Base-by-base conservation (phyloP, 2,329 filamentous ascomycete genomes). In the Aplosporella prunicola region DNA sequence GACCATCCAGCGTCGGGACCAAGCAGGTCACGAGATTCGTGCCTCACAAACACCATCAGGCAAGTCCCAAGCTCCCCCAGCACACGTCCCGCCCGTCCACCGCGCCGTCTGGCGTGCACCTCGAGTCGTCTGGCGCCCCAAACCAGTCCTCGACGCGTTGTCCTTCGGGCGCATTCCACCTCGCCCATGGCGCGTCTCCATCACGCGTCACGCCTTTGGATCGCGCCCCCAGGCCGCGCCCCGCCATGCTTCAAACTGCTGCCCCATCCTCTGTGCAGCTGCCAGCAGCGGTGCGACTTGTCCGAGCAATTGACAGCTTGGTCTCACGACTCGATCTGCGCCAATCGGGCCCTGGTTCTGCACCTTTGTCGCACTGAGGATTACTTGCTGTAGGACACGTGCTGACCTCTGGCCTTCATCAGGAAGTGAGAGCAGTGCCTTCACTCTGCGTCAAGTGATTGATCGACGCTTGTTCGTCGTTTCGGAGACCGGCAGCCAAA, bases 271-370 rank as follows among this genome's bases (percentile, higher is more conserved):
- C n/a, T n/a, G n/a, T n/a, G n/a, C n/a, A n/a, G n/a, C n/a, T n/a
- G n/a, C n/a, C n/a, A n/a, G n/a, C n/a, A n/a, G 32, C 32, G 2
- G 32, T 31, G 32, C 17, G 32, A 40, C 24, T 17, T 26, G 44
- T 51, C 53, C 44, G 45, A 55, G 53, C 45, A 48, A 47, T 58
- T 40, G 55, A 58, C 57, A 57, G 55, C 51, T 49, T 43, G 48
- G 57, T 59, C 49, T 44, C 51, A 57, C 57, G 50, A 46, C 50
- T 51, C 47, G 9, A 46, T 47, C 45, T 46, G 52, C 47, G 43
- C 48, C 47, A 45, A 46, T 53, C 48, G 43, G 37, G 42, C 35
- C 43, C 50, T 39, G 44, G 43, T 45, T n/a, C 46, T 39, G 45
- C 40, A 32, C 32, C 38, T 35, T 37, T 33, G 56, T 57, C 45